A percentile compares a stretch with the other conserved stretches of the same genome.
phyloP scores from a whole-genome alignment of 129 eudicot genomes.

The Erigeron canadensis region DNA sequence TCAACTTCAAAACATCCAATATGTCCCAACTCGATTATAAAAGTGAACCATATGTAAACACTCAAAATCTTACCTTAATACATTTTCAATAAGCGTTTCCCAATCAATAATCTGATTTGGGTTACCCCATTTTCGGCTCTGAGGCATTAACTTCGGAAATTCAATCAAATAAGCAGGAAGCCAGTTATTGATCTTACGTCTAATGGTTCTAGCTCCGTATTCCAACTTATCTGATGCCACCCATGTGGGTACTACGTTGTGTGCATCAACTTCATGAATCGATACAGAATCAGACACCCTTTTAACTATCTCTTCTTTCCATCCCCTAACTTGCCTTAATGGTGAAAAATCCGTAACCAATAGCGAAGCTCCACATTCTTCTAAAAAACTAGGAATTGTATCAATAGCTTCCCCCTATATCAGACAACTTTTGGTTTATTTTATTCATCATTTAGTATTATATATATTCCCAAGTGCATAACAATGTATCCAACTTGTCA shows the following conservation, averaged over 20 bases:
- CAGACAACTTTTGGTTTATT: background rate
- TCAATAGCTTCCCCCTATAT: conserved; percentile 90
- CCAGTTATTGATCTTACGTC: conserved; percentile 76
- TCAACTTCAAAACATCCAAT: background rate
- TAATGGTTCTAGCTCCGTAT: conserved; percentile 81
- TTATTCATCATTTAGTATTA: too few relatives aligned
- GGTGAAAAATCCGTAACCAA: conserved; percentile 96
- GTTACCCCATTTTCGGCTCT: conserved; percentile 47
- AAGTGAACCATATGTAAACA: background rate
- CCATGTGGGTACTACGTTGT: conserved; percentile 93
- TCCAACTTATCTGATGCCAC: conserved; percentile 86
- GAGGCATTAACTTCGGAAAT: conserved; percentile 59
- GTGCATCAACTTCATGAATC: conserved; percentile 97
- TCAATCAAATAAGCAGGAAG: conserved; percentile 82
- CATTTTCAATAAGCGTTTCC: conserved; percentile 61
- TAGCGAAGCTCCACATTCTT: conserved; percentile 81
- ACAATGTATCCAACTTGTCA: too few relatives aligned
- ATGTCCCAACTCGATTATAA: background rate
- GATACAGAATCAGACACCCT: conserved; percentile 59
- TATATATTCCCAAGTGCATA: too few relatives aligned
- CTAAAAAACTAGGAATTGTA: conserved; percentile 74
- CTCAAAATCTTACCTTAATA: conserved; percentile 50
- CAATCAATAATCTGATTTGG: conserved; percentile 48
- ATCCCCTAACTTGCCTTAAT: conserved; percentile 65
- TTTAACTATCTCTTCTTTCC: conserved; percentile 73